Conservation (phyloP, 1,139 yeast species). For the Yamadazyma atlantica region DNA sequence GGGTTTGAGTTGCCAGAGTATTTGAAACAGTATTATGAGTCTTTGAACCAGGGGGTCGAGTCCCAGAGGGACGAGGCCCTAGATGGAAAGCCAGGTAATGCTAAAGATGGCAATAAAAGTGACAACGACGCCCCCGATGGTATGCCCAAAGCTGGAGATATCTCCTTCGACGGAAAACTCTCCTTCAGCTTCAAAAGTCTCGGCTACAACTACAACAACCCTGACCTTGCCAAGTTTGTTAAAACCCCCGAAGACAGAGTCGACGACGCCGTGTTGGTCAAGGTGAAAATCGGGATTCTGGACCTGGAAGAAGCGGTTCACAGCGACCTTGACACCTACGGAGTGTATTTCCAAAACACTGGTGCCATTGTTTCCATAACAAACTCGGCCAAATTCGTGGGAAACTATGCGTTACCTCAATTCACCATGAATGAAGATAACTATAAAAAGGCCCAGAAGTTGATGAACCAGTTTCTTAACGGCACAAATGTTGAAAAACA, state of each 20-base stretch:
- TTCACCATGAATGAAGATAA: constrained; percentile 43
- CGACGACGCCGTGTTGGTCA: constrained; percentile 33
- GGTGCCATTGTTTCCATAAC: constrained; percentile 70
- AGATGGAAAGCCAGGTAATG: constrained; percentile 7
- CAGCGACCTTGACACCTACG: constrained; percentile 52
- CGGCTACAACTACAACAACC: constrained; percentile 25
- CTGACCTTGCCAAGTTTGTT: constrained; percentile 18
- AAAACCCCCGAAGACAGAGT: constrained; percentile 17
- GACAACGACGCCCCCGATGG: constrained; percentile 4
- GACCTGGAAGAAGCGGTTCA: constrained; percentile 44
- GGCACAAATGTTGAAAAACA: constrained; percentile 36
- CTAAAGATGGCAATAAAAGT: constrained; percentile 4
- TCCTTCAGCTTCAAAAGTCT: constrained; percentile 22
- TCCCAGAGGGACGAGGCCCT: constrained; percentile 3
- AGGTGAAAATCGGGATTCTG: constrained; percentile 24
- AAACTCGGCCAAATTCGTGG: constrained; percentile 71
- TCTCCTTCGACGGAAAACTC: constrained; percentile 28
- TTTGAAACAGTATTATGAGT: constrained; percentile 34
- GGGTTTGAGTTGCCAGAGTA: constrained; percentile 43
- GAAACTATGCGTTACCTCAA: constrained; percentile 61
- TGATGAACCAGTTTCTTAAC: constrained; percentile 41
- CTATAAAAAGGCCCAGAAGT: constrained; percentile 40
- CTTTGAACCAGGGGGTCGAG: constrained; percentile 23
- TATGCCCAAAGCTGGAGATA: constrained; percentile 27
- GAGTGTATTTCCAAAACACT: constrained; percentile 67